A percentile compares a stretch with the other conserved stretches of the same genome.
phyloP scores from a whole-genome alignment of 2,329 filamentous ascomycete genomes.

The Fusarium stilboides region DNA sequence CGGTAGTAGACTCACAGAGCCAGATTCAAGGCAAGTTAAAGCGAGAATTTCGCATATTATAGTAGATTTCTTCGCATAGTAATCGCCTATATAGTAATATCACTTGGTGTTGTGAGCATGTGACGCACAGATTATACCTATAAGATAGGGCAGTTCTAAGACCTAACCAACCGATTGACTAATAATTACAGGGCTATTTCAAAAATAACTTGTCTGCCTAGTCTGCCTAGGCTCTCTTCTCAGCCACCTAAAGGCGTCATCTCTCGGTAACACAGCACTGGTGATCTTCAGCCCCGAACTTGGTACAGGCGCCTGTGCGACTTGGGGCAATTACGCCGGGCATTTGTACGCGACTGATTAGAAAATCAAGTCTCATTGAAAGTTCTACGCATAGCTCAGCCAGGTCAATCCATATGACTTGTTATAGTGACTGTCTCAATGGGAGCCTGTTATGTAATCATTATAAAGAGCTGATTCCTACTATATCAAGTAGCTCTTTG shows the following conservation, averaged over 20 bases:
- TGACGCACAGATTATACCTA: background rate
- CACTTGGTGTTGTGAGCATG: background rate
- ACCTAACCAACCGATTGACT: background rate
- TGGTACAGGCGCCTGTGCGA: background rate
- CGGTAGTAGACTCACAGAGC: background rate
- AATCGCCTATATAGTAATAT: background rate
- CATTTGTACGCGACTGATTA: background rate
- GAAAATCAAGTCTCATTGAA: background rate
- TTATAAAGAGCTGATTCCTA: background rate
- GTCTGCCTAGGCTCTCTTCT: background rate
- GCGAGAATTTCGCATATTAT: background rate
- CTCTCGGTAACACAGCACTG: background rate
- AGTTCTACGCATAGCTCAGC: background rate
- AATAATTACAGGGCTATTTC: background rate
- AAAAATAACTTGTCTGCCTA: background rate
- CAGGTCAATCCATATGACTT: too few relatives aligned
- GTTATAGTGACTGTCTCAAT: too few relatives aligned
- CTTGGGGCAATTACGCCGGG: background rate
- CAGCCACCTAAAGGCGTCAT: background rate
- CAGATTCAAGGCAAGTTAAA: background rate
- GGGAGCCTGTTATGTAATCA: too few relatives aligned
- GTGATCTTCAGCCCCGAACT: background rate
- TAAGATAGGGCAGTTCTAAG: background rate
- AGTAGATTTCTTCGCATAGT: constrained; percentile 1
- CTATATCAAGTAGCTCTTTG: background rate